Percentiles rank a stretch among this genome's conserved stretches.
phyloP scores from a whole-genome alignment of 306 rosid genomes.

The Potentilla sterilis region DNA sequence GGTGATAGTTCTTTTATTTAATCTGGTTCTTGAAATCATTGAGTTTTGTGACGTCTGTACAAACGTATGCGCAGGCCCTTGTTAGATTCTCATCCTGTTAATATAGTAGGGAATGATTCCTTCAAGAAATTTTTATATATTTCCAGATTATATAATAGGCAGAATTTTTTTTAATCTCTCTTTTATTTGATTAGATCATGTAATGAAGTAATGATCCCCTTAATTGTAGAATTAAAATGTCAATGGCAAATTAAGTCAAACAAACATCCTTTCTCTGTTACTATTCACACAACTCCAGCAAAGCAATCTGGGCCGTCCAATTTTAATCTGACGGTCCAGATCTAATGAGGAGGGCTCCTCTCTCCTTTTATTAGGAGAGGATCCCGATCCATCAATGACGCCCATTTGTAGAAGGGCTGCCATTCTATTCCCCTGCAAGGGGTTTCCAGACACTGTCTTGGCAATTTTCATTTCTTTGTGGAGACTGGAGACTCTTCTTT shows the following conservation, averaged over 20 bases:
- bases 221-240: neutral
- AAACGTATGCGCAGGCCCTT: neutral
- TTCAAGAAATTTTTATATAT: neutral
- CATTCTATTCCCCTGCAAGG: neutral
- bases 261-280: neutral
- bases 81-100: neutral
- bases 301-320: too few species aligned
- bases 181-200: neutral
- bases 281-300: too few species aligned
- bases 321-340: too few species aligned
- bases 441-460: too few species aligned
- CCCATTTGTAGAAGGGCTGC: neutral
- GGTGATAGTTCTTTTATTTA: neutral
- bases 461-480: neutral
- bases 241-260: neutral
- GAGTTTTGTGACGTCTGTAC: neutral
- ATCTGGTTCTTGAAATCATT: neutral
- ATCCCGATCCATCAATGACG: neutral
- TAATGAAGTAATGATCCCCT: neutral
- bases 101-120: neutral
- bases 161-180: neutral
- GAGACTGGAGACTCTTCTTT: neutral
- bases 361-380: too few species aligned
- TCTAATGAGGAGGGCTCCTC: too few species aligned
- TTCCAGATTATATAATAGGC: neutral